Evolutionary conservation across 1,284 basidiomycete genomes (phyloP), one percentile per base, ranked within the genome.

Genomic region (Kwoniella shivajii): DNA sequence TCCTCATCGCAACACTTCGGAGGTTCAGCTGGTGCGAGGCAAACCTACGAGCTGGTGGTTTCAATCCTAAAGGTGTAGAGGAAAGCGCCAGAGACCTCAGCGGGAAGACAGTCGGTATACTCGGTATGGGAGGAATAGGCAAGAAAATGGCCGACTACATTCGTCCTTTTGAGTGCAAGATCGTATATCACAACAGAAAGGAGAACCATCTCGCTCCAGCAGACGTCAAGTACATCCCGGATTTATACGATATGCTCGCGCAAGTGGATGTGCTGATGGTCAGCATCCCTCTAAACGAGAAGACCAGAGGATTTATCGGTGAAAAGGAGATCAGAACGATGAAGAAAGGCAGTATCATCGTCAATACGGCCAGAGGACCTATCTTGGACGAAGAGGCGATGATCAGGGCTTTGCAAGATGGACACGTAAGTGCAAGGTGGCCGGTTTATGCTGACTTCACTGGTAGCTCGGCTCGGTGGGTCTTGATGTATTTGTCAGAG

Each of bases 71-170:
- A 6, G 84, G 84, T 1, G 37, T 39, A 39, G 37, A 39, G n/a
- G 37, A 39, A 39, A 39, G 37, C 37, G 37, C 37, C 11, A 39
- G 37, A 22, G 37, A 39, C n/a, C 18, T 39, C 3, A 39, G 37
- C n/a, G 37, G 37, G 16, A 86, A 86, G 66, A 88, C 88, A 2
- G 78, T 93, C 31, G 90, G 86, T 0, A 87, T 93, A 60, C 82
- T 94, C 14, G 91, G 92, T 0, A 83, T 93, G n/a, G 92, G 92
- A 24, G 90, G 91, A 0, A 93, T 93, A 66, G 92, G 91, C 0
- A 56, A 54, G 11, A 72, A 65, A 5, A 38, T 36, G 54, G 67
- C 65, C 3, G 22, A 57, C 13, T 37, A 66, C 33, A 60, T 63
- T 3, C 33, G 60, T 44, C 60, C 63, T 1, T 64, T 62, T 50